Evolutionary conservation across 495 filamentous ascomycete genomes (phyloP), one percentile per base, ranked within the genome.

Genomic region (Amniculicola lignicola): DNA sequence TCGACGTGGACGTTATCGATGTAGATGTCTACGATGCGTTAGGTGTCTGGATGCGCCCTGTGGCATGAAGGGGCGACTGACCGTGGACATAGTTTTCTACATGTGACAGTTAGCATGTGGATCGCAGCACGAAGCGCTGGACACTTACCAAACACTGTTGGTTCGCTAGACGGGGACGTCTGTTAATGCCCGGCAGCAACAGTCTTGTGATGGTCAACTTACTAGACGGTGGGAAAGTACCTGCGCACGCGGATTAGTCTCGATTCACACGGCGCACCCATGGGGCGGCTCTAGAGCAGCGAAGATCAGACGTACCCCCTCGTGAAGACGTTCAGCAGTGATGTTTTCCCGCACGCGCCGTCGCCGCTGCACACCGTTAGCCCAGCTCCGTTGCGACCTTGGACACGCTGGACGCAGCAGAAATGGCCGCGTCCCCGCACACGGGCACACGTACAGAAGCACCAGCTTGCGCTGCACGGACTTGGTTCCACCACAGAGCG

Each of bases 181-280:
- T 16, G 39, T 52, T 36, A 41, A 40, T 29, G 7, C 16, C 15
- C 6, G 24, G 19, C 35, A 14, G 15, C 24, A 15, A 16, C 12
- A 11, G 24, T 5, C 19, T 24, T n/a, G 19, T 7, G 38, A 21
- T 21, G 39, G 15, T 35, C 27, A 54, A 63, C 81, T 78, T 80
- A 86, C 82, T 98, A 98, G 63, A 98, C 93, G 28, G 93, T 96
- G 37, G 93, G 93, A 72, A 98, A 98, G 69, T 94, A 96, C 64
- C 89, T 94, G 67, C 18, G 16, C 6, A 19, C 11, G 37, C 7
- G n/a, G 29, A 33, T n/a, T n/a, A n/a, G n/a, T n/a, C n/a, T n/a
- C n/a, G n/a, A n/a, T n/a, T n/a, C n/a, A 9, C 12, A 9, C 10
- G 19, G 12, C 10, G 9, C 39, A 21, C 10, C 23, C 11, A 51